Base-by-base conservation (phyloP, 2,329 filamentous ascomycete species). In the Neonectria hederae region DNA sequence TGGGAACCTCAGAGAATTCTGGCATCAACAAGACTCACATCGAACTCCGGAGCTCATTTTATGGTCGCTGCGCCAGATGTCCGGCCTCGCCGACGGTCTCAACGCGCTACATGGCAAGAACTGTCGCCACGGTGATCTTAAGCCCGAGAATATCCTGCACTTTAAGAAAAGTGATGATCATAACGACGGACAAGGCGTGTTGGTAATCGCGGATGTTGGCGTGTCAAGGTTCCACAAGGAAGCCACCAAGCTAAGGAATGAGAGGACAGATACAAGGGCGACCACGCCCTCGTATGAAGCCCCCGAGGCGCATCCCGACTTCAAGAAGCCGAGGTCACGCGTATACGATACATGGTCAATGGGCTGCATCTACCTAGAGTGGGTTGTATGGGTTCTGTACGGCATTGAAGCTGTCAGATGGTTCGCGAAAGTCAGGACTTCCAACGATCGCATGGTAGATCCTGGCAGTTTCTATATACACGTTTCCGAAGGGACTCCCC, bases 111-210 rank as follows among this genome's bases (percentile, higher is more conserved):
- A 70, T 14, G 17, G 19, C 1, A 21, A 17, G 5, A 69, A 59
- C 30, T 58, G 54, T 2, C 65, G 68, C 6, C 68, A 70, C 22
- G 68, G 68, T 5, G 68, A 70, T 24, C 65, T 70, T 8, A 70
- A 70, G 11, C 68, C 68, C 0, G 57, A 68, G 10, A 70, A 70
- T 6, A 66, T 70, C 3, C 65, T 70, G 2, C 54, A 63, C 14
- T 70, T 70, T 38, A 53, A 21, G 1, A n/a, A 60, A 0, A 19
- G 5, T 0, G 22, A 0, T 5, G 8, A 61, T 0, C 35, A 14
- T 1, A n/a, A 13, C 35, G 35, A 38, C 6, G 14, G 17, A 0
- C 11, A 17, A 13, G 62, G 42, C 1, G 48, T 17, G 4, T 21
- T 70, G 14, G 49, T 68, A 2, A 53, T 70, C 11, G 60, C 68